Evolutionary conservation across 495 filamentous ascomycete genomes (phyloP).

Genomic region (Penicillium flavigenum): DNA sequence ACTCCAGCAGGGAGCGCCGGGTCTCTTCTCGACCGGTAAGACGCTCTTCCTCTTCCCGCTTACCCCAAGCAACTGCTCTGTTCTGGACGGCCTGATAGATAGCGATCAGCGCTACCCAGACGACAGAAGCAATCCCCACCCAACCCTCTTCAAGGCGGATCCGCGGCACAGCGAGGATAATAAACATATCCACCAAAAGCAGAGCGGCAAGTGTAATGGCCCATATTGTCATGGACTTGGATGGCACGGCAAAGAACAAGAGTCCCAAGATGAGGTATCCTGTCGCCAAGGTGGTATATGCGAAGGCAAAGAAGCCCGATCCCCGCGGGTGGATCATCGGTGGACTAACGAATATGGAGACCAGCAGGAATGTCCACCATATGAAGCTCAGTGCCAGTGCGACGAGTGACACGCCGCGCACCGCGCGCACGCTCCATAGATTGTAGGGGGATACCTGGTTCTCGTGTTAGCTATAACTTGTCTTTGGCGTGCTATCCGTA

Average conservation of each 20-base stretch:
- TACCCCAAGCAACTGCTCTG: conserved; percentile 84
- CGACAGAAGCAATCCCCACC: conserved; percentile 80
- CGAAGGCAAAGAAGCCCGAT: conserved; percentile 85
- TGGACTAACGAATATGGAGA: conserved; percentile 83
- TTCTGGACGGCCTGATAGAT: conserved; percentile 62
- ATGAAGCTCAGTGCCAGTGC: conserved; percentile 73
- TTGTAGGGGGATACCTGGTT: conserved; percentile 89
- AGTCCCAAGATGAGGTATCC: conserved; percentile 74
- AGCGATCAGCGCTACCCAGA: conserved; percentile 69
- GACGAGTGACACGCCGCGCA: conserved; percentile 70
- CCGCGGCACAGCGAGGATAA: conserved; percentile 70
- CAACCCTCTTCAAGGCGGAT: conserved; percentile 82
- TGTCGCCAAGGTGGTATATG: conserved; percentile 69
- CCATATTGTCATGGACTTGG: conserved; percentile 68
- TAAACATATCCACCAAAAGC: conserved; percentile 73
- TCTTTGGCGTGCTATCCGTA: not conserved
- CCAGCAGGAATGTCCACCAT: conserved; percentile 87
- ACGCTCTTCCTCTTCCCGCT: conserved; percentile 85
- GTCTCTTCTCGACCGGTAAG: conserved; percentile 89
- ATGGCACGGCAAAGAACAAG: conserved; percentile 83
- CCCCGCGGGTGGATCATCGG: conserved; percentile 82
- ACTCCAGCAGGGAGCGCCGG: conserved; percentile 75
- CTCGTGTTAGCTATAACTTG: not conserved
- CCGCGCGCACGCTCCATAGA: conserved; percentile 78
- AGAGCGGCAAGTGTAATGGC: conserved; percentile 65